phyloP scores from a whole-genome alignment of 2,329 filamentous ascomycete species.

The Neoascochyta sp. region DNA sequence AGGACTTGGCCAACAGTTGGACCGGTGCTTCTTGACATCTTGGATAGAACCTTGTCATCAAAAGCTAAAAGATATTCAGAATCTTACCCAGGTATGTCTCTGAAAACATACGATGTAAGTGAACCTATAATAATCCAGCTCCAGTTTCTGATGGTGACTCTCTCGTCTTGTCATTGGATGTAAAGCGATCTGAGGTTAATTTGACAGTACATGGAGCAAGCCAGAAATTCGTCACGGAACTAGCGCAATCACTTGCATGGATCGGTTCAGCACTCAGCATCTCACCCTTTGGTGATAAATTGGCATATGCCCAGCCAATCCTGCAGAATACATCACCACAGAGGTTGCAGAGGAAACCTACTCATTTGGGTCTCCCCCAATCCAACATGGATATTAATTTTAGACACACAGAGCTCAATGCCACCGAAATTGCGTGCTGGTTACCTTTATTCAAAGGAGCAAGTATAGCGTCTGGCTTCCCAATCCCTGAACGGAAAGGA shows the following conservation, averaged over 20 bases:
- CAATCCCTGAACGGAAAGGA: slow-evolving; percentile 7
- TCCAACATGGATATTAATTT: too few species aligned
- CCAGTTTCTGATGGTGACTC: too few species aligned
- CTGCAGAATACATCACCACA: too few species aligned
- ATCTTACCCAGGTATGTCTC: too few species aligned
- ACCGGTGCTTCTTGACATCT: slow-evolving; percentile 2
- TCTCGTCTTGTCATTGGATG: too few species aligned
- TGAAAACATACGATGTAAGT: too few species aligned
- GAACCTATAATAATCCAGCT: too few species aligned
- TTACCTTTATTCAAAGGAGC: slow-evolving; percentile 11
- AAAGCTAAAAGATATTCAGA: too few species aligned
- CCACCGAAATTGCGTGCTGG: slow-evolving; percentile 11
- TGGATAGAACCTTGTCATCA: slow-evolving; percentile 1
- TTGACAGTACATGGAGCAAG: too few species aligned
- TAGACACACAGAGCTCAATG: slow-evolving; percentile 3
- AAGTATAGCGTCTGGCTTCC: slow-evolving; percentile 12
- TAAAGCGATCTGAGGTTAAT: too few species aligned
- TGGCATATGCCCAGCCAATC: slow-evolving; percentile 6
- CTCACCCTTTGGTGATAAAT: slow-evolving; percentile 7
- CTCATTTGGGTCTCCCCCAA: too few species aligned
- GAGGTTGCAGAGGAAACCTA: too few species aligned
- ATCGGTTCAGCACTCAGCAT: slow-evolving; percentile 8
- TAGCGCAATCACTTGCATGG: slow-evolving; percentile 13
- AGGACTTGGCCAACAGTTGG: slow-evolving; percentile 10
- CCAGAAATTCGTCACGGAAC: slow-evolving; percentile 4